Base-by-base conservation (phyloP, 345 rosid species). In the Hibiscus tridactylites region DNA sequence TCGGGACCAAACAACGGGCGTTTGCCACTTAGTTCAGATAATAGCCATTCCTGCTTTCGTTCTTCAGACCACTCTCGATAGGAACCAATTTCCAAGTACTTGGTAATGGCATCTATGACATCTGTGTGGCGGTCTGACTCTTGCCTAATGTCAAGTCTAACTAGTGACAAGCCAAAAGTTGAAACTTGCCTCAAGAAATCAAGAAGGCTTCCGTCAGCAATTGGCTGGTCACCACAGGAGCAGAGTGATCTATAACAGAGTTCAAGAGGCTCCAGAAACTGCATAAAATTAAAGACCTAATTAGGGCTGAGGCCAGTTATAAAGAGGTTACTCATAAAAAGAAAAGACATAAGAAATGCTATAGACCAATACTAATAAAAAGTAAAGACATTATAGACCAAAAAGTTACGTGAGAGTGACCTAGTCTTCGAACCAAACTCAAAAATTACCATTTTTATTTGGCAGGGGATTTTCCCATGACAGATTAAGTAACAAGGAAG, bases 171-270 rank as follows among this genome's bases (percentile, higher is more conserved):
- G 50, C 99, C 99, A 70, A 96, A 96, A 52, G 97, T 96, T 5
- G 99, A 96, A 64, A 91, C 97, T 87, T 96, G 99, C 76, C 99
- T 84, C 79, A 92, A 73, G 89, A 96, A 92, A 84, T 96, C 99
- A 39, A 96, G 99, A 76, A 96, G 99, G 87, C 85, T 92, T 62
- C 99, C 99, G 77, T 96, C 99, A 64, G 99, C 98, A 77, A 96
- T 92, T 47, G 98, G 71, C 3, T 84, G 90, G 82, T 96, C 99
- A 75, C 99, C 99, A 54, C 96, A 89, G 39, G 87, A 71, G 72
- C 97, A 96, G 33, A 92, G 93, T 5, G 99, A 96, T 71, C 93
- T 83, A 82, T 92, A 96, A 76, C 97, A 91, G 66, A 92, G 93
- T 79, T 92, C 99, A 61, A 96, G 97, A 62, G 99, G 99, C 70